Evolutionary conservation across 73 alveolate genomes (phyloP), one percentile per base, ranked within the genome.

Genomic region (Paramecium primaurelia): DNA sequence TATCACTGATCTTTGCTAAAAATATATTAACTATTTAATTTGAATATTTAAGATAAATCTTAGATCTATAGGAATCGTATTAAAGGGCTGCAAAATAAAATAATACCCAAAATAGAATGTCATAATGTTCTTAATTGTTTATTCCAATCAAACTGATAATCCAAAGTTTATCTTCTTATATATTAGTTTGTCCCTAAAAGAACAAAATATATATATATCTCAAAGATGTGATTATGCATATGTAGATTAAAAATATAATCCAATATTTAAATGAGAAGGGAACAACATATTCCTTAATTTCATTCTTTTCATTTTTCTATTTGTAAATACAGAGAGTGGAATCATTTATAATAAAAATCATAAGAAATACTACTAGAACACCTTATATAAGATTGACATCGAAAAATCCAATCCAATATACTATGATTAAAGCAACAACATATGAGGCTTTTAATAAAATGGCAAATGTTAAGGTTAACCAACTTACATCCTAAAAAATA

Each of bases 221-320:
- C 22, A 42, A 34, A 20, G 58, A 6, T 12, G 44, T 47, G 28
- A 80, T 80, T 6, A 80, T 6, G 3, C 77, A 3, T 14, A 80
- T 47, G 16, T 80, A 80, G 28, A 47, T 25, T 45, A 80, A 25
- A 26, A 80, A 80, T 42, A 47, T 30, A 18, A 80, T 64, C 91
- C 91, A 80, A 80, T 80, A 80, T 80, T 47, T 80, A 49, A 80
- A 80, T 9, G 91, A 34, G 58, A 80, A 80, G 1, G 91, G 91
- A 22, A 80, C 91, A 26, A 49, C 91, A 36, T 73, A 73, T 73
- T 73, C 87, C 22, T 38, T 32, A 80, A 28, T n/a, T 42, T 47
- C 91, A 37, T 26, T 80, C 38, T 49, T 22, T 0, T 80, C 58
- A 45, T 49, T 80, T 42, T 26, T 45, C n/a, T 42, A 26, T 47